phyloP scores from a whole-genome alignment of 139 green algal genomes.

The Chlamydomonas asymmetrica region DNA sequence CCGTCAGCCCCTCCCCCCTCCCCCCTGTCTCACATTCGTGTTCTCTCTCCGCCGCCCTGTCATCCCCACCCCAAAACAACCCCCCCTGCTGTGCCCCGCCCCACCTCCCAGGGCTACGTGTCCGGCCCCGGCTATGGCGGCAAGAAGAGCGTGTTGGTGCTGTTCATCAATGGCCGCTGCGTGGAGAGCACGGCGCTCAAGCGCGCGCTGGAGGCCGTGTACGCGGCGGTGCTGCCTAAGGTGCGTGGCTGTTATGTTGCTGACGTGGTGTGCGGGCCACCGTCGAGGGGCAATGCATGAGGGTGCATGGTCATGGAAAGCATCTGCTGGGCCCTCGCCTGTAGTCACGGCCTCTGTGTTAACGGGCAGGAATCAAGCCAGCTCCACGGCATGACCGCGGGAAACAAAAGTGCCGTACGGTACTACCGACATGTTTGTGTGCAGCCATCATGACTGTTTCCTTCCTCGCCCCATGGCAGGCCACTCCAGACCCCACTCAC shows the following conservation, averaged over 20 bases:
- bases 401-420: no score
- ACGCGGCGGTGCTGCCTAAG: conserved; percentile 62
- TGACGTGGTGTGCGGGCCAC: not conserved
- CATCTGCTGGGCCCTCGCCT: no score
- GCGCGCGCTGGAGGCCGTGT: conserved; percentile 69
- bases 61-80: conserved; percentile 7
- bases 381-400: no score
- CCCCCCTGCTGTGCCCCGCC: not conserved
- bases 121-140: conserved; percentile 64
- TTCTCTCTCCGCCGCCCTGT: no score
- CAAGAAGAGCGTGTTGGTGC: conserved; percentile 76
- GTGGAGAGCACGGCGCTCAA: conserved; percentile 88
- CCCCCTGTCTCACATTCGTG: not conserved
- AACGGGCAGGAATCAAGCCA: no score
- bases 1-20: not conserved
- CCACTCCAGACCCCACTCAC: no score
- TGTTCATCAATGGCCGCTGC: conserved; percentile 94
- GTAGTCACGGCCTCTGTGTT: no score
- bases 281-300: no score
- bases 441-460: no score
- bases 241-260: not conserved
- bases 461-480: no score
- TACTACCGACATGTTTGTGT: no score
- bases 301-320: no score
- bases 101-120: conserved; percentile 62